These are phyloP conservation scores for Theobroma grandiflorum DNA, from an alignment of 441 rosid species.

Conservation along the genomic window DNA sequence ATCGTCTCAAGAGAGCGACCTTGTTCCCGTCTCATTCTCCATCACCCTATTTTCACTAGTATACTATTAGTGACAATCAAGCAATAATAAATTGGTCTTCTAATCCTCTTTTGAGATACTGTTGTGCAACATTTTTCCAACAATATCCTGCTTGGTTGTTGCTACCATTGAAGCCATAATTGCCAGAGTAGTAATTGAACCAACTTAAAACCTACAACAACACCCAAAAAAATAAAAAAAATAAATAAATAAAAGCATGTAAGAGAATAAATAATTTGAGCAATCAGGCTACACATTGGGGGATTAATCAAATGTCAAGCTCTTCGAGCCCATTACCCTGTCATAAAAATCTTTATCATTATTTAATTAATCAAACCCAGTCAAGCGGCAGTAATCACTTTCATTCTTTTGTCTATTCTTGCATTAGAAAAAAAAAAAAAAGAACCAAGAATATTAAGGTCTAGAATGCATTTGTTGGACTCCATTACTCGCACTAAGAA, in stretches of 20 bases:
- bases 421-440: not conserved
- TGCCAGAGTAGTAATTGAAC: not conserved
- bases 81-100: not conserved
- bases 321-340: conserved; percentile 37
- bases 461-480: conserved; percentile 22
- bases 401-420: conserved; percentile 27
- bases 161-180: not conserved
- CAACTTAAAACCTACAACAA: not conserved
- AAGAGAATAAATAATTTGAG: not conserved
- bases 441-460: not conserved
- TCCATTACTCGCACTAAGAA: conserved; percentile 37
- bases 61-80: too few relatives aligned
- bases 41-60: too few relatives aligned
- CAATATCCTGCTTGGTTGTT: not conserved
- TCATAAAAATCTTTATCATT: not conserved
- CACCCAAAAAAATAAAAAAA: not conserved
- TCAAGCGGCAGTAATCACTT: conserved; percentile 39
- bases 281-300: conserved; percentile 24
- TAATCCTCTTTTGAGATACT: not conserved
- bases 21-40: too few relatives aligned
- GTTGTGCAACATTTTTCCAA: too few relatives aligned
- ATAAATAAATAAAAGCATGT: not conserved
- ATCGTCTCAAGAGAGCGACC: too few relatives aligned
- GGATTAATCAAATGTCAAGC: conserved; percentile 20
- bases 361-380: not conserved